Base-by-base conservation (phyloP, 2,329 filamentous ascomycete genomes). In the Nothopassalora personata region DNA sequence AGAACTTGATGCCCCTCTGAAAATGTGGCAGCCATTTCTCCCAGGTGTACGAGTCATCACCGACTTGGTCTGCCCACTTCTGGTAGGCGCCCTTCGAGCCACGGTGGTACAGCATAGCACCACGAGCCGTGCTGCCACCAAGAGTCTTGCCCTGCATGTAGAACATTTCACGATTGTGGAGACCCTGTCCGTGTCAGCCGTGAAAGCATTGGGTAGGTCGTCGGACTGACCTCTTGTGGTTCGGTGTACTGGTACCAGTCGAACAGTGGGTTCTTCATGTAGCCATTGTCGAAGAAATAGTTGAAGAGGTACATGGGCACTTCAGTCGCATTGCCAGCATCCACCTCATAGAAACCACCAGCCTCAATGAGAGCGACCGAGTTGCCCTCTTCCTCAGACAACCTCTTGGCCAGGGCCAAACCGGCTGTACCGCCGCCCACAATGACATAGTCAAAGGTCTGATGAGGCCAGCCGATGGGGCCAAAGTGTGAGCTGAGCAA, bases 21-120 rank as follows among this genome's bases (percentile, higher is more conserved):
- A 65, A 64, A 51, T 59, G 62, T 48, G 66, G 61, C 60, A 69
- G 47, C 53, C 68, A 53, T 36, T 68, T 64, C 53, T 66, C 64
- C 57, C 66, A 75, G 7, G 61, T 64, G 66, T 55, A 71, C 67
- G 39, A 68, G 54, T 70, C 52, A 53, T 76, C 73, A 10, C 64
- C 70, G 6, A 75, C 72, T 28, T 67, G 56, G 30, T 75, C 66
- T 2, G 73, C 72, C 74, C 74, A 76, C 50, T 56, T 54, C 45
- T 72, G 65, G 57, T 73, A 67, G n/a, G 67, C 67, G 8, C 63
- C 71, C 18, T 30, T 46, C 8, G 53, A 34, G n/a, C 50, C 50
- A 23, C 50, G 39, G 49, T 51, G 62, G 34, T 63, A 66, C 18
- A 58, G 56, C 59, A 65, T 59, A n/a, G 59, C 52, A 23, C 62